Evolutionary conservation across 371 early-diverging fungal species (phyloP).

Genomic region (Lichtheimia ornata): DNA sequence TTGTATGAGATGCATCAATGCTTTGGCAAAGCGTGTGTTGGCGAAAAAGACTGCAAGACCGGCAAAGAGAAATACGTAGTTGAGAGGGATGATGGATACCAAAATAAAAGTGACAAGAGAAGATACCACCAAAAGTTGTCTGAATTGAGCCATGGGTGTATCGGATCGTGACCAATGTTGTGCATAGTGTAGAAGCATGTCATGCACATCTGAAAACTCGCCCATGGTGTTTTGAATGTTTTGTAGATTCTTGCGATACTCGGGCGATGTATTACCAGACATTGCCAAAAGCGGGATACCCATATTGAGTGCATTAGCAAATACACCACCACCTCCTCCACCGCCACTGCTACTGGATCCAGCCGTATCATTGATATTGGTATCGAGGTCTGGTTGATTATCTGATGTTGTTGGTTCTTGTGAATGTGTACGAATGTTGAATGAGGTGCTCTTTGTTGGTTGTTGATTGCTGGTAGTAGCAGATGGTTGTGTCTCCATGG

Average conservation of each 20-base stretch:
- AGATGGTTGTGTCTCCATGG: background rate
- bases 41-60: conserved; percentile 30
- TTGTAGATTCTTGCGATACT: conserved; percentile 37
- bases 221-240: conserved; percentile 54
- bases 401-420: background rate
- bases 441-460: background rate
- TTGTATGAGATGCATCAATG: conserved; percentile 12
- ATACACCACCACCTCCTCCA: background rate
- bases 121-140: conserved; percentile 26
- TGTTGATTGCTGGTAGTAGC: background rate
- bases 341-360: too few species aligned
- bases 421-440: background rate
- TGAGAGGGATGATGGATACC: conserved; percentile 28
- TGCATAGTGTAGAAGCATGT: conserved; percentile 21
- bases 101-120: conserved; percentile 6
- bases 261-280: conserved; percentile 34
- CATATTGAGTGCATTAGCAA: background rate
- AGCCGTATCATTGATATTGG: background rate
- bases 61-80: conserved; percentile 19
- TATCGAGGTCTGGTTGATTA: background rate
- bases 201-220: conserved; percentile 37
- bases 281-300: conserved; percentile 2
- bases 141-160: conserved; percentile 24
- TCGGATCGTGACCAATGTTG: conserved; percentile 33
- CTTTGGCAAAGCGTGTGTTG: conserved; percentile 38